Evolutionary conservation across 176 grass and related monocot genomes (phyloP), one percentile per base, ranked within the genome.

Genomic region (Urochloa ruziziensis): DNA sequence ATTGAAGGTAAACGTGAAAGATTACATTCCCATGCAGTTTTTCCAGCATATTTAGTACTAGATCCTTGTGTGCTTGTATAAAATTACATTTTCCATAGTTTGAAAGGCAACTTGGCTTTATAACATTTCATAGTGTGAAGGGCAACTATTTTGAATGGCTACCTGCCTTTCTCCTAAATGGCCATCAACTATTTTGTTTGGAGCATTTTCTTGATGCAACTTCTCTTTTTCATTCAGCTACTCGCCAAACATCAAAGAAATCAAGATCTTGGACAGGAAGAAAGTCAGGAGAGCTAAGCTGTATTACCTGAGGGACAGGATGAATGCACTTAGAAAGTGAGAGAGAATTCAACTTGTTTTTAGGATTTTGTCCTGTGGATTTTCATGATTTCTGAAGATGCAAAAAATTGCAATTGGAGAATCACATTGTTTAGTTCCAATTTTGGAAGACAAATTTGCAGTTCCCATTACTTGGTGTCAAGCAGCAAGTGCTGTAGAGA

Each of bases 231-330:
- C 2, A 3, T 59, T 33, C 84, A 94, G 90, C 83, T 94, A 93
- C 67, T 98, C 90, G 0, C 92, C 95, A 47, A 93, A 94, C 86
- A 94, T 90, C 46, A 97, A 91, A 86, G 95, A 94, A 86, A 89
- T 97, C 62, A 91, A 95, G 88, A 86, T 98, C 79, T 40, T 98
- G 49, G 92, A 94, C 89, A 88, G 87, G 88, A 98, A 93, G 87
- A 95, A 88, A 79, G 91, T 93, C 42, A 85, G 86, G 71, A 95
- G 96, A 60, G 96, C 96, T 37, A 98, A 95, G 80, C 89, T 98
- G 80, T 95, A 98, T 51, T 98, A 98, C 80, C 89, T 98, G 58
- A 90, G 96, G 71, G 89, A 98, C 62, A 91, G 96, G 87, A 88
- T 95, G 93, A 98, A 98, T 68, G 75, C 93, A 61, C 89, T 95